These are phyloP conservation scores for Sordaria brevicollis DNA, from an alignment of 495 filamentous ascomycete species.

Conservation along the genomic window DNA sequence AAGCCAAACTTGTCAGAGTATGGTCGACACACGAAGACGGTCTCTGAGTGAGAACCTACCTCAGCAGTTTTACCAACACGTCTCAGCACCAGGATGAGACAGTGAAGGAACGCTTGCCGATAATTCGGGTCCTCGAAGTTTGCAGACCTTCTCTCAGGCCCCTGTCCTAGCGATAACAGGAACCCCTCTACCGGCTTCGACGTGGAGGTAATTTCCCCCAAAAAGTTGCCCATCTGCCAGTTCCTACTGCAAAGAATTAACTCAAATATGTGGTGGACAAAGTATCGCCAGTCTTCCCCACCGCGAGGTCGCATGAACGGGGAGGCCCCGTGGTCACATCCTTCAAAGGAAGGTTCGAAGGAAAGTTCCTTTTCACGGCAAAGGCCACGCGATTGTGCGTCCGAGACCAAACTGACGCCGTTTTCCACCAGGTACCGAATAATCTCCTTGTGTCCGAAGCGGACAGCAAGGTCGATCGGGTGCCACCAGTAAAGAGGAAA, in stretches of 20 bases:
- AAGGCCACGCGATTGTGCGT: not conserved
- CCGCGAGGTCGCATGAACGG: not conserved
- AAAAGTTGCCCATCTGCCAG: not conserved
- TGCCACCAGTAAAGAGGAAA: not conserved
- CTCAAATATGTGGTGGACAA: not conserved
- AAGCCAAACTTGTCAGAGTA: too few relatives aligned
- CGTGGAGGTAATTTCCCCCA: not conserved
- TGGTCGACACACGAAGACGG: too few relatives aligned
- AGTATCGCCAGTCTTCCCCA: not conserved
- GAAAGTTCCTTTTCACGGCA: not conserved
- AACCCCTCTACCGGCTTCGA: too few relatives aligned
- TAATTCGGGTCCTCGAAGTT: too few relatives aligned
- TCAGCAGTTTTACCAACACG: too few relatives aligned
- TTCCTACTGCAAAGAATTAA: not conserved
- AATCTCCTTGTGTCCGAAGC: not conserved
- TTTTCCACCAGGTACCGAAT: not conserved
- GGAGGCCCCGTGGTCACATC: not conserved
- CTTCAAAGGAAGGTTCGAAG: not conserved
- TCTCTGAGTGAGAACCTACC: too few relatives aligned
- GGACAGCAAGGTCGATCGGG: not conserved
- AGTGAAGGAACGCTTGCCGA: too few relatives aligned
- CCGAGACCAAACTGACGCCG: not conserved
- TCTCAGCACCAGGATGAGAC: too few relatives aligned
- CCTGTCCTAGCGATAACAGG: too few relatives aligned
- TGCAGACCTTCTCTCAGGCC: too few relatives aligned